Evolutionary conservation across 441 rosid species (phyloP).

Genomic region (Mallotus repandus): DNA sequence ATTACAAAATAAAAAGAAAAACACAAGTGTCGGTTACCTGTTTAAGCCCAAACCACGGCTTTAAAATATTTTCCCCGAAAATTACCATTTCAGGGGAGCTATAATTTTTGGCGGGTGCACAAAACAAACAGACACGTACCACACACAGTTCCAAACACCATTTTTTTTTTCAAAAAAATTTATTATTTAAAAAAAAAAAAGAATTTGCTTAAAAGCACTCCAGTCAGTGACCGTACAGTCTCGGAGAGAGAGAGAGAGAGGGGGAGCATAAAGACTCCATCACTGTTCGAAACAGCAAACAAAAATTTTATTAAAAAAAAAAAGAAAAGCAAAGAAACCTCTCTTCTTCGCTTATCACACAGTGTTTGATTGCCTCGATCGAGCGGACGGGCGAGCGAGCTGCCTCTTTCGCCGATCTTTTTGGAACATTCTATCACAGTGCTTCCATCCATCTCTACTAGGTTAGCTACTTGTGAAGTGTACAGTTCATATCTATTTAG

Average conservation of each 20-base stretch:
- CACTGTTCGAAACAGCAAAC: constrained; percentile 2
- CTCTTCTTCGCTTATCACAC: constrained; percentile 15
- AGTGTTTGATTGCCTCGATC: constrained; percentile 17
- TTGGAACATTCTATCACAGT: constrained; percentile 22
- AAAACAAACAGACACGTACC: constrained; percentile 8
- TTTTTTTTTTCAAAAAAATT: too few relatives aligned
- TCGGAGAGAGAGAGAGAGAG: neutral
- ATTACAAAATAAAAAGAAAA: neutral
- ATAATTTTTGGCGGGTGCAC: constrained; percentile 34
- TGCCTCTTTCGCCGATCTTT: constrained; percentile 20
- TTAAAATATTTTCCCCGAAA: constrained; percentile 21
- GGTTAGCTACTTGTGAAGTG: constrained; percentile 26
- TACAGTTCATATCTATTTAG: constrained; percentile 26
- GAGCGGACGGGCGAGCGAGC: constrained; percentile 22
- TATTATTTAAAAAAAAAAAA: neutral
- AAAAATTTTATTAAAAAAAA: neutral
- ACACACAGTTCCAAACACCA: neutral
- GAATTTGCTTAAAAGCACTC: neutral
- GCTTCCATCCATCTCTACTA: neutral
- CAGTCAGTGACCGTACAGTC: constrained; percentile 13
- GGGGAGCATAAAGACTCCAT: neutral
- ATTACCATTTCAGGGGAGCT: constrained; percentile 8
- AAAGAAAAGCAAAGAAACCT: neutral
- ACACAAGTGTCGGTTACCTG: constrained; percentile 31
- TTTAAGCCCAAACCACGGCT: constrained; percentile 7